Base-by-base conservation (phyloP, 164 flowering plant species). In the Brasenia schreberi region DNA sequence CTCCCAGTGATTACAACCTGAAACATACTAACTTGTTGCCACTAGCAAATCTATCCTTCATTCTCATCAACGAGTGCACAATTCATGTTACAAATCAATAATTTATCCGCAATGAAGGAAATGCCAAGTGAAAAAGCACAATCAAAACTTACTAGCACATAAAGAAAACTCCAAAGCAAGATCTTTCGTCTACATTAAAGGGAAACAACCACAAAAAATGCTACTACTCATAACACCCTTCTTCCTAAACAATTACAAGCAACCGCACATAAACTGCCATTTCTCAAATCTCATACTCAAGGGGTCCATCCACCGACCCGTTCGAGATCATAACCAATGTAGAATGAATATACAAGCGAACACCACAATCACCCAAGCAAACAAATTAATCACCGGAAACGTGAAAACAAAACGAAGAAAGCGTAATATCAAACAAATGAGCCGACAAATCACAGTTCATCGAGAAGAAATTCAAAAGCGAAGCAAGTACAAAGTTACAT, bases 231-330 rank as follows among this genome's bases (percentile, higher is more conserved):
- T 7, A 16, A 49, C 56, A 49, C 56, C 64, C 64, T 64, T 65
- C 59, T 44, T 65, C 62, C n/a, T 12, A 49, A 63, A 73, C 6
- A 18, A 33, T 39, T 27, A 69, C 61, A 73, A 67, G 68, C 6
- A 62, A 11, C 16, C 52, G 61, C 69, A 66, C 49, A 42, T 65
- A 65, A 11, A 42, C 1, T 18, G 5, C 39, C 39, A 3, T 33
- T 33, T 33, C 39, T 33, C 39, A 33, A 33, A 33, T 33, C 39
- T 33, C 39, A 33, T 33, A 33, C 39, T 33, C 39, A 33, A 33
- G 39, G 39, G 42, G 52, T 53, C 6, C 61, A 65, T 49, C 33
- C 23, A 45, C 18, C 61, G 60, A 49, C 16, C 56, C 42, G 19
- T 33, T 63, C 39, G 58, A 18, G 59, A 43, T 19, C 42, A 52